A percentile compares a stretch with the other conserved stretches of the same genome.
These are phyloP conservation scores for Yamadazyma songkhlaensis DNA, from an alignment of 1,139 yeast species.

Conservation along the genomic window DNA sequence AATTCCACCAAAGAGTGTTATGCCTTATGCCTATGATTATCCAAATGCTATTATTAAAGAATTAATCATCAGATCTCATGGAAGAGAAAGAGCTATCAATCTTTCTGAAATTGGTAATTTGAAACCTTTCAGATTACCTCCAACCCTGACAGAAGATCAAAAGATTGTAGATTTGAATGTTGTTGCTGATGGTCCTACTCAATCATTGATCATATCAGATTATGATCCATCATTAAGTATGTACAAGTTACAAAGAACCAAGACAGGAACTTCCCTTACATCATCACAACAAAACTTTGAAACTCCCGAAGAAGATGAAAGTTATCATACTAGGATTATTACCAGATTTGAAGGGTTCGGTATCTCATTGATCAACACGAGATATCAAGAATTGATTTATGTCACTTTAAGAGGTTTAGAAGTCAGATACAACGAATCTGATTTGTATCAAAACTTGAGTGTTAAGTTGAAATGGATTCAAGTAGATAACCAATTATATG, in stretches of 20 bases:
- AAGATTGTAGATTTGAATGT: conserved; percentile 81
- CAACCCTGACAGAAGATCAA: conserved; percentile 39
- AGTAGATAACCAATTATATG: conserved; percentile 86
- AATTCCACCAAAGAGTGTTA: conserved; percentile 85
- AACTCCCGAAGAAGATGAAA: conserved; percentile 65
- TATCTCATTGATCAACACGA: conserved; percentile 71
- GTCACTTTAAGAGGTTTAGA: conserved; percentile 80
- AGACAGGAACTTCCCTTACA: conserved; percentile 25
- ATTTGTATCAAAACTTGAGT: conserved; percentile 75
- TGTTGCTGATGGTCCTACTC: conserved; percentile 95
- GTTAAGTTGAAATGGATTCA: conserved; percentile 92
- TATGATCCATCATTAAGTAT: conserved; percentile 77
- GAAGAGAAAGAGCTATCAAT: conserved; percentile 75
- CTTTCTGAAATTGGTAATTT: conserved; percentile 90
- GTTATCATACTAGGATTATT: conserved; percentile 58
- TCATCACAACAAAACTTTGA: conserved; percentile 53
- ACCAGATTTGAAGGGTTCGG: conserved; percentile 86
- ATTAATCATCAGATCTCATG: conserved; percentile 66
- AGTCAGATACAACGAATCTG: conserved; percentile 78
- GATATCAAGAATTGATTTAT: conserved; percentile 77
- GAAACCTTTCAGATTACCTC: conserved; percentile 78
- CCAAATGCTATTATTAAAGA: conserved; percentile 90
- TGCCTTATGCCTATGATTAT: conserved; percentile 98
- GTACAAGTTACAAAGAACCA: conserved; percentile 52
- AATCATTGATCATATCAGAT: conserved; percentile 77